Base-by-base conservation (phyloP, 345 rosid species). In the Cardamine resedifolia region DNA sequence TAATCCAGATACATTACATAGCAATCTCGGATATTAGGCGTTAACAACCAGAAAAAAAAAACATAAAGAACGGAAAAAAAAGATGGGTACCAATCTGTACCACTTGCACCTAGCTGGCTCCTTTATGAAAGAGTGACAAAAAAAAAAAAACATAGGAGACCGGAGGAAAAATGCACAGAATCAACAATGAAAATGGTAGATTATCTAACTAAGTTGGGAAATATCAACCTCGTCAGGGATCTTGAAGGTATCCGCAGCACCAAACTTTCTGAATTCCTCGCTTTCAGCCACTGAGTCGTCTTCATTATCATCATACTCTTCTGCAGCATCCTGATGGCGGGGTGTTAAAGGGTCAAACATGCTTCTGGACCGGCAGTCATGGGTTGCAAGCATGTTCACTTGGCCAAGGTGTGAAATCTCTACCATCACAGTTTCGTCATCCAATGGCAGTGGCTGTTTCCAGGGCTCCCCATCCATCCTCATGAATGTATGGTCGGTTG, bases 391-490 rank as follows among this genome's bases (percentile, higher is more conserved):
- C 86, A 95, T 91, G 81, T 85, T 88, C 64, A 88, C 99, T 84
- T 88, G 96, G 38, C 96, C 92, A 59, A 73, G 95, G 73, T 86
- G 97, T 72, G 99, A 95, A 41, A 95, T 95, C 78, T 94, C 97
- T 24, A 95, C 86, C 72, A 82, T 81, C 33, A 95, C 96, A 1
- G 96, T 87, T 68, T 88, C 90, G 53, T 88, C 96, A 19, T 89
- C 80, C 20, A 45, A 68, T 28, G 97, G 96, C 39, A 95, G 77
- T 15, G 96, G 99, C 73, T 95, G 96, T 86, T 88, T 91, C 97
- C 97, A 95, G 0, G 97, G 99, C 68, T 90, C 99, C 71, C 96
- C 99, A 45, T 95, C 99, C 66, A 91, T 89, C 78, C 99, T 89
- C 97, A 91, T 95, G 74, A 26, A 89, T 62, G 99, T 86, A 79